A percentile compares a stretch with the other conserved stretches of the same genome.
Evolutionary conservation across 2,329 filamentous ascomycete genomes (phyloP).

Genomic region (Ophiostoma sp.): DNA sequence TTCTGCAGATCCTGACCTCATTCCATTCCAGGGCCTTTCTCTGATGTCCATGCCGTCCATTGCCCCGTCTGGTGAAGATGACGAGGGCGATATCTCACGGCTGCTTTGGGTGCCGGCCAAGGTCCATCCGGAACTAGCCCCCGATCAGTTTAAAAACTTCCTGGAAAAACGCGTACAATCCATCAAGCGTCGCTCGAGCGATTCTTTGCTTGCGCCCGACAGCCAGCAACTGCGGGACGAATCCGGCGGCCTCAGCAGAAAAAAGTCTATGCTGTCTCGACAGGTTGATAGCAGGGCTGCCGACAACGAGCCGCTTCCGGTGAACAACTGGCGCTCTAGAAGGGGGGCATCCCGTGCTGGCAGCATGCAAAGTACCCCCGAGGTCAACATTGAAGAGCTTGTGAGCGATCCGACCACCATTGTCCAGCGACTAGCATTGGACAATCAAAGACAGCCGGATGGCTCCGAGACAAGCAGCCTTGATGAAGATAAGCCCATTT

Average conservation of each 20-base stretch:
- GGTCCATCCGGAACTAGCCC: constrained; percentile 89
- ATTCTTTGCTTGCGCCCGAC: constrained; percentile 58
- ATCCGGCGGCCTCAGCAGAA: constrained; percentile 59
- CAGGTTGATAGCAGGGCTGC: constrained; percentile 69
- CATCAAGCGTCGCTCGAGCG: constrained; percentile 78
- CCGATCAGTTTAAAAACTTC: constrained; percentile 94
- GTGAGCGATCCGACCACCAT: constrained; percentile 72
- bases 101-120: constrained; percentile 94
- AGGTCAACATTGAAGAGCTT: constrained; percentile 72
- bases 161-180: constrained; percentile 88
- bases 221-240: constrained; percentile 25
- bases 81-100: constrained; percentile 82
- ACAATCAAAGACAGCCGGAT: constrained; percentile 43
- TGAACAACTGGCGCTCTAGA: background rate
- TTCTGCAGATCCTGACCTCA: constrained; percentile 66
- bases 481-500: constrained; percentile 74
- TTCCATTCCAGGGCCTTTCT: constrained; percentile 61
- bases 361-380: constrained; percentile 53
- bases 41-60: constrained; percentile 66
- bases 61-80: constrained; percentile 65
- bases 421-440: constrained; percentile 63
- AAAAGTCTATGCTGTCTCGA: constrained; percentile 91
- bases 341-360: background rate
- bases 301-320: constrained; percentile 42
- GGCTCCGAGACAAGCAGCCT: constrained; percentile 39